phyloP scores from a whole-genome alignment of 2,329 filamentous ascomycete species.

The Penicillium sp. region DNA sequence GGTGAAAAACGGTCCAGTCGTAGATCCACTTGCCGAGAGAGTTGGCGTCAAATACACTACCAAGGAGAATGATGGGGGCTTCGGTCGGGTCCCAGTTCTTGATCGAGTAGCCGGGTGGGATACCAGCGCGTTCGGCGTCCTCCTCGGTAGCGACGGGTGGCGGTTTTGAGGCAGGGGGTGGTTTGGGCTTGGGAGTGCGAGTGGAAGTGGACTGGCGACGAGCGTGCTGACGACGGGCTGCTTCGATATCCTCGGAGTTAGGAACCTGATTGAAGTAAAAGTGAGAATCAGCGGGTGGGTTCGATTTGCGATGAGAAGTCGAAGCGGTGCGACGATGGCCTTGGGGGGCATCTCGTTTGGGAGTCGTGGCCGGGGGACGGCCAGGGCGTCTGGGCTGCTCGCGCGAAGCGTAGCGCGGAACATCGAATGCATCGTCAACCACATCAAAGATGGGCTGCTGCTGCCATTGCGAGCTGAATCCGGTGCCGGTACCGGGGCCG shows the following conservation, averaged over 20 bases:
- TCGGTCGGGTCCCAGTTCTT: constrained; percentile 98
- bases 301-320: constrained; percentile 41
- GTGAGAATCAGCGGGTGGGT: constrained; percentile 49
- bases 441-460: constrained; percentile 57
- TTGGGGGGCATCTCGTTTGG: constrained; percentile 22
- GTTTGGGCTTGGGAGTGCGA: constrained; percentile 46
- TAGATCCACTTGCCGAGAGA: constrained; percentile 99
- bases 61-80: constrained; percentile 88
- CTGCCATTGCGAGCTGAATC: constrained; percentile 38
- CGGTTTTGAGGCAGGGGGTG: constrained; percentile 34
- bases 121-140: constrained; percentile 62
- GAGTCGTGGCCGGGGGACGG: constrained; percentile 21
- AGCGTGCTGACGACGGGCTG: constrained; percentile 48
- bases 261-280: constrained; percentile 56
- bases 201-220: constrained; percentile 56
- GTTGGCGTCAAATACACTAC: constrained; percentile 96
- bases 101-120: constrained; percentile 85
- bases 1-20: constrained; percentile 95
- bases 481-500: constrained; percentile 27
- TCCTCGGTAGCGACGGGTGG: constrained; percentile 61
- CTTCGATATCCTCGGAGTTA: constrained; percentile 54
- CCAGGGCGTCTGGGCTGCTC: constrained; percentile 37
- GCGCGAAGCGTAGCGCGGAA: constrained; percentile 46
- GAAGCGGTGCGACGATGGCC: constrained; percentile 27
- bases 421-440: constrained; percentile 55